phyloP scores from a whole-genome alignment of 441 rosid genomes.

The Adansonia grandidieri region DNA sequence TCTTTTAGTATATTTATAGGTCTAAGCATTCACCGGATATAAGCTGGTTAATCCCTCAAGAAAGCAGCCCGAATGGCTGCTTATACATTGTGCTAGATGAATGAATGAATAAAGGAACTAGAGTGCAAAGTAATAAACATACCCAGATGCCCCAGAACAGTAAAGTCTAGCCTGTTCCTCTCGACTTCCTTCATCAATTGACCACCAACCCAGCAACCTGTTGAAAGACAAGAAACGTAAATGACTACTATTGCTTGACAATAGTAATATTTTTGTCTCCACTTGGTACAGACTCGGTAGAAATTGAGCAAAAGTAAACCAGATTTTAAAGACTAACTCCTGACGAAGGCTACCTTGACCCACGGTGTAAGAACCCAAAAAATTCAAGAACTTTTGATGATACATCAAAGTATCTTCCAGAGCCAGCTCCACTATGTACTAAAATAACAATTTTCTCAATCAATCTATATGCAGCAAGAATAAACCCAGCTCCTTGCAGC shows the following conservation, averaged over 20 bases:
- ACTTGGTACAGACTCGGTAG: neutral
- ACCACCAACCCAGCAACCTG: slow-evolving; percentile 78
- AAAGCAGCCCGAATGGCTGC: neutral
- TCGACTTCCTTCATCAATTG: slow-evolving; percentile 72
- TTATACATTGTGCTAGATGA: neutral
- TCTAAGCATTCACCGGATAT: neutral
- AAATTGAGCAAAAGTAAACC: neutral
- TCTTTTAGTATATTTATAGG: neutral
- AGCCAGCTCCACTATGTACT: slow-evolving; percentile 38
- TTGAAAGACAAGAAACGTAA: slow-evolving; percentile 21
- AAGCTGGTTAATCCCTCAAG: neutral
- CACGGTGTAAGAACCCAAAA: slow-evolving; percentile 61
- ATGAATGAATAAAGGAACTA: slow-evolving; percentile 6
- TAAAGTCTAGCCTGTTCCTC: slow-evolving; percentile 70
- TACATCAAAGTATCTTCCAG: slow-evolving; percentile 47
- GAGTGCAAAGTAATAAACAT: slow-evolving; percentile 30
- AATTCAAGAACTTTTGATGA: slow-evolving; percentile 57
- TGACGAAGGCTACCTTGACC: slow-evolving; percentile 49
- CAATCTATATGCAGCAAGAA: slow-evolving; percentile 51
- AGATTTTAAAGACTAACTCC: slow-evolving; percentile 30
- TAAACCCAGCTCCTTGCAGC: slow-evolving; percentile 68
- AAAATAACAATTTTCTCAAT: slow-evolving; percentile 52
- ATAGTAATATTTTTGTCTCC: slow-evolving; percentile 6
- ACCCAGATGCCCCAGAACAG: slow-evolving; percentile 58
- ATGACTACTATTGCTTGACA: slow-evolving; percentile 8